Conservation (phyloP, 768 basidiomycete species). For the Leccinum longicurvipes region DNA sequence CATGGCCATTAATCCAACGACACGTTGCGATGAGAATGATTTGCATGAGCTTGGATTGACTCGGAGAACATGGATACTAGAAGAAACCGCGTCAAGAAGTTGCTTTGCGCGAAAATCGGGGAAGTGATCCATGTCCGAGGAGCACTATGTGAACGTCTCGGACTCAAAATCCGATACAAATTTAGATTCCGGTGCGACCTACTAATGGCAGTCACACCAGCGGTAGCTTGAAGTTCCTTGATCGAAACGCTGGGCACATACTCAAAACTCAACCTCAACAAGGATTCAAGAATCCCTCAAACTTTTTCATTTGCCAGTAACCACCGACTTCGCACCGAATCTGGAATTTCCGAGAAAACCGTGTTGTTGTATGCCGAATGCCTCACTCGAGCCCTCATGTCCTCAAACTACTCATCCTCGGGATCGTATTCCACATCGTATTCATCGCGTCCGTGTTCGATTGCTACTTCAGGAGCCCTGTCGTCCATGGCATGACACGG, state of each 20-base stretch:
- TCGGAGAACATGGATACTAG: not conserved
- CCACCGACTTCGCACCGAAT: too few relatives aligned
- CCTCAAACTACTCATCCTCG: slow-evolving; percentile 52
- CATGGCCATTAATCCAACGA: not conserved
- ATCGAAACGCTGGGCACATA: not conserved
- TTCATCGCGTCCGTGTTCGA: slow-evolving; percentile 77
- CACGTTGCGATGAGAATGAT: not conserved
- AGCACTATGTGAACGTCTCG: not conserved
- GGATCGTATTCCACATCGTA: slow-evolving; percentile 70
- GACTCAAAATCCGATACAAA: not conserved
- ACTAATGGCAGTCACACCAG: too few relatives aligned
- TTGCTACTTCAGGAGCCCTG: slow-evolving; percentile 85
- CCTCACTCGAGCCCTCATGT: slow-evolving; percentile 18
- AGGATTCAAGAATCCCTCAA: not conserved
- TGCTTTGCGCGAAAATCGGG: not conserved
- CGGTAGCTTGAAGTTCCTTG: not conserved
- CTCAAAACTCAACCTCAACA: not conserved
- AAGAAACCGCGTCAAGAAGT: not conserved
- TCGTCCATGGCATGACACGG: slow-evolving; percentile 72
- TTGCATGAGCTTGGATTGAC: not conserved
- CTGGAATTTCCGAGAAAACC: not conserved
- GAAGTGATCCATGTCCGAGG: not conserved
- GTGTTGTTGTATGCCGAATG: slow-evolving; percentile 10
- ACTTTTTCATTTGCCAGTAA: not conserved
- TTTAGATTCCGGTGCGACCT: too few relatives aligned